Evolutionary conservation across 331 rosid species (phyloP).

Genomic region (Quercus lobata): DNA sequence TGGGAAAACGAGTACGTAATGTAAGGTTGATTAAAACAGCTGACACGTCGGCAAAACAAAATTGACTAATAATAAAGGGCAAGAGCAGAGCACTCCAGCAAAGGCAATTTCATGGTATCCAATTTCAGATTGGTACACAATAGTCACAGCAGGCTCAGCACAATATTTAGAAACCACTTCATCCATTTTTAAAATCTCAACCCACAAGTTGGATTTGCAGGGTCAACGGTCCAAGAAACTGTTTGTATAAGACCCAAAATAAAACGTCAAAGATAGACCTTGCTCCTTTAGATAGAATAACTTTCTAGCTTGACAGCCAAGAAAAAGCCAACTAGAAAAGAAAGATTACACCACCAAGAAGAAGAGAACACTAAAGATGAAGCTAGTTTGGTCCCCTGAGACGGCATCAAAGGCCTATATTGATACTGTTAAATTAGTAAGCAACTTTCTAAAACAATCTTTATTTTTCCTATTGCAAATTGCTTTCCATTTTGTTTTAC

Average conservation of each 20-base stretch:
- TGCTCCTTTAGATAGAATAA: too few species aligned
- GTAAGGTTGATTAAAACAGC: too few species aligned
- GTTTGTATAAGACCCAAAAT: not conserved
- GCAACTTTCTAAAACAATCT: not conserved
- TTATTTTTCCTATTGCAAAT: not conserved
- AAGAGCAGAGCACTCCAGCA: not conserved
- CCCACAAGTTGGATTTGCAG: slow-evolving; percentile 31
- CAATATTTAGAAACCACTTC: not conserved
- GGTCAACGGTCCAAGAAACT: slow-evolving; percentile 31
- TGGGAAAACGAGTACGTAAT: too few species aligned
- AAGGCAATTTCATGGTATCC: not conserved
- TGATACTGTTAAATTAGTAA: slow-evolving; percentile 76
- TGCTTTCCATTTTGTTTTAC: too few species aligned
- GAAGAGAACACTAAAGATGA: slow-evolving; percentile 38
- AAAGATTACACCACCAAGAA: not conserved
- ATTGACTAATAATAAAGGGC: too few species aligned
- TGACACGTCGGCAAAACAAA: too few species aligned
- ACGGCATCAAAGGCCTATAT: slow-evolving; percentile 80
- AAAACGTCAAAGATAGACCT: not conserved
- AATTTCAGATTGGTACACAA: not conserved
- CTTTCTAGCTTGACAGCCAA: slow-evolving; percentile 1
- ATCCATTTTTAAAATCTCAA: slow-evolving; percentile 15
- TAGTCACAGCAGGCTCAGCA: not conserved
- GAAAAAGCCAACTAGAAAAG: not conserved
- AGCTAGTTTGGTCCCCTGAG: slow-evolving; percentile 91